Evolutionary conservation across 140 eudicot species (phyloP).

Genomic region (Erigeron philadelphicus): DNA sequence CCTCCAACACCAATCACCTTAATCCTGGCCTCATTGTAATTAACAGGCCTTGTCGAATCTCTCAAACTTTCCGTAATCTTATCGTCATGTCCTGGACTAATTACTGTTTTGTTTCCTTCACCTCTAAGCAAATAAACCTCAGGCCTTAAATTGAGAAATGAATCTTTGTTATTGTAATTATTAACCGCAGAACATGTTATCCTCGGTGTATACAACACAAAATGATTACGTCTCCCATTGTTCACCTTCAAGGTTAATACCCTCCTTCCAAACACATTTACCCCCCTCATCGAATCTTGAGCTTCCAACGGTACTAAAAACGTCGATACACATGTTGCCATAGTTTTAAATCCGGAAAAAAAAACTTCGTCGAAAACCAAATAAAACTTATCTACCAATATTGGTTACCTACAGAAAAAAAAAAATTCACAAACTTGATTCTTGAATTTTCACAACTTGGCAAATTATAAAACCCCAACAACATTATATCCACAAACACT

Average conservation of each 20-base stretch:
- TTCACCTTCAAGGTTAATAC: slow-evolving; percentile 34
- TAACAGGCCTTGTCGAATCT: slow-evolving; percentile 33
- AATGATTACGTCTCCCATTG: slow-evolving; percentile 36
- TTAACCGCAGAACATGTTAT: slow-evolving; percentile 57
- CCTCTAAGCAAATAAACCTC: slow-evolving; percentile 70
- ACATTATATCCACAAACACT: background rate
- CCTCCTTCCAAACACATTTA: slow-evolving; percentile 40
- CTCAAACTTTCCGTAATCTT: slow-evolving; percentile 36
- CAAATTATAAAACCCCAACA: background rate
- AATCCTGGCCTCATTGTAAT: slow-evolving; percentile 69
- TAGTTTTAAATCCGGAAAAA: slow-evolving; percentile 22
- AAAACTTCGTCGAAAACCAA: background rate
- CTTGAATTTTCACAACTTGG: slow-evolving; percentile 5
- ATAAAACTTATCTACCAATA: slow-evolving; percentile 14
- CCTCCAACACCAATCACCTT: slow-evolving; percentile 95
- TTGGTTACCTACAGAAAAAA: slow-evolving; percentile 19
- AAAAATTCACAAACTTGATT: slow-evolving; percentile 13
- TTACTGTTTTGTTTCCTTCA: slow-evolving; percentile 40
- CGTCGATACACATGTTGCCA: slow-evolving; percentile 53
- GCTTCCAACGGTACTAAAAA: slow-evolving; percentile 43
- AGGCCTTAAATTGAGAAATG: slow-evolving; percentile 49
- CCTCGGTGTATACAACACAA: slow-evolving; percentile 24
- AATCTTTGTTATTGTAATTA: slow-evolving; percentile 46
- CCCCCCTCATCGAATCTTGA: slow-evolving; percentile 37
- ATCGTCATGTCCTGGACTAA: slow-evolving; percentile 41